A percentile compares a stretch with the other conserved stretches of the same genome.
Conservation (phyloP, 192 early-diverging fungal genomes). For the Gonapodya prolifera region DNA sequence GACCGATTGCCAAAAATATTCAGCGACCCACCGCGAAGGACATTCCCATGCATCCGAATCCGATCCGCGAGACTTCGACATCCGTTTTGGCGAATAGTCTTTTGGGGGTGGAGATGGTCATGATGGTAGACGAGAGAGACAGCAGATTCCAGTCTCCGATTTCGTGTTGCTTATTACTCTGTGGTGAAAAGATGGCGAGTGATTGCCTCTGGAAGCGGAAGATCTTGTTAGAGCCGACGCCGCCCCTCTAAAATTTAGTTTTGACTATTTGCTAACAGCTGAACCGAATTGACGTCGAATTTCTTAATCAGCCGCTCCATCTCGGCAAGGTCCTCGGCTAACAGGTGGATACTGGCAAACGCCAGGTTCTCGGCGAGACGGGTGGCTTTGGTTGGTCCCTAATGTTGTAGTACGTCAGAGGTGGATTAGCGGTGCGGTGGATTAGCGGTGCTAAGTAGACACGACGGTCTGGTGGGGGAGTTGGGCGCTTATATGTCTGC, state of each 20-base stretch:
- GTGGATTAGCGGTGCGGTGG: too few species aligned
- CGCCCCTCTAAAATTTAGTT: neutral
- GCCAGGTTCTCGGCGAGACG: neutral
- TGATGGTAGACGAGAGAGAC: neutral
- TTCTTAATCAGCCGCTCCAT: neutral
- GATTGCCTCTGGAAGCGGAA: neutral
- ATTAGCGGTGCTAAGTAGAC: too few species aligned
- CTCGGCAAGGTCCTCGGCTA: neutral
- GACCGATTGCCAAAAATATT: neutral
- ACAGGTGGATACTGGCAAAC: neutral
- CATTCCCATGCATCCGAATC: neutral
- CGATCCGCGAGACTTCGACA: neutral
- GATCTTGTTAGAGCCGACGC: neutral
- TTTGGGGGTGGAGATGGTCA: neutral
- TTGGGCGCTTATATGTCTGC: too few species aligned
- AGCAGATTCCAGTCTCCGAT: neutral
- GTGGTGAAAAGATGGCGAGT: neutral
- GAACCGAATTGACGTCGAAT: neutral
- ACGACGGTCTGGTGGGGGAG: too few species aligned
- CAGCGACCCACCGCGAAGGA: neutral
- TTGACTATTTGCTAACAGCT: neutral
- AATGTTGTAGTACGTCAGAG: too few species aligned
- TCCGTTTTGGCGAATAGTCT: neutral
- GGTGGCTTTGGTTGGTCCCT: neutral
- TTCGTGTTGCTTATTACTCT: neutral